phyloP scores from a whole-genome alignment of 2,329 filamentous ascomycete genomes.

The Botrytis medusae region DNA sequence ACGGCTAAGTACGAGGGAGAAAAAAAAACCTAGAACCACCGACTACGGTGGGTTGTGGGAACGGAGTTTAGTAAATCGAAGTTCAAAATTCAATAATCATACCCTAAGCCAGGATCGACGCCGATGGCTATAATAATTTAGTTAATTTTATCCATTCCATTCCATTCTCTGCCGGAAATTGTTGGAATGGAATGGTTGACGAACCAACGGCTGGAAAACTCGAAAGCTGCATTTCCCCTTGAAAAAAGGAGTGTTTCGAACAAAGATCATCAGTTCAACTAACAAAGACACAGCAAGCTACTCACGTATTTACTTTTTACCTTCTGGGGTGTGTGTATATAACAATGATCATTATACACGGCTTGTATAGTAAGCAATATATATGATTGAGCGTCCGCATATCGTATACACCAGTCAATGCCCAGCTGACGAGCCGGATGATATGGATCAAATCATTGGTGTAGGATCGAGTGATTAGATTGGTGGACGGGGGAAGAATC shows the following conservation, averaged over 20 bases:
- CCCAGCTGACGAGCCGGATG: slow-evolving; percentile 13
- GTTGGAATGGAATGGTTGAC: neutral
- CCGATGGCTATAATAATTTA: slow-evolving; percentile 7
- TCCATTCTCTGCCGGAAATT: slow-evolving; percentile 6
- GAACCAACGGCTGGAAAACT: neutral
- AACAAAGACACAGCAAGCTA: neutral
- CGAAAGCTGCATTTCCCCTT: slow-evolving; percentile 11
- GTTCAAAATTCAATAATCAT: slow-evolving; percentile 13
- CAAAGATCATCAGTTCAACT: slow-evolving; percentile 2
- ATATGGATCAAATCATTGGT: slow-evolving; percentile 6
- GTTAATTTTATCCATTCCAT: neutral
- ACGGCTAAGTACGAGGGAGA: slow-evolving; percentile 10
- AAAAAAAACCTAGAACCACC: slow-evolving; percentile 8
- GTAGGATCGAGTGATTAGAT: neutral
- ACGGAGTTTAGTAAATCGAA: neutral
- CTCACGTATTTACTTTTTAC: neutral
- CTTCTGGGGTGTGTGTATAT: neutral
- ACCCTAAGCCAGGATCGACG: slow-evolving; percentile 17
- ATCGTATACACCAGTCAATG: neutral
- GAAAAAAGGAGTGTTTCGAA: slow-evolving; percentile 14
- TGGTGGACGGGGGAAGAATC: neutral
- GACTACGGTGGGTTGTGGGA: neutral
- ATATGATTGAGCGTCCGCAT: slow-evolving; percentile 1
- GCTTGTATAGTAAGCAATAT: slow-evolving; percentile 1
- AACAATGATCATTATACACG: neutral